Percentiles rank a stretch among this genome's conserved stretches.
phyloP scores from a whole-genome alignment of 164 flowering plant species.

The Macadamia integrifolia region DNA sequence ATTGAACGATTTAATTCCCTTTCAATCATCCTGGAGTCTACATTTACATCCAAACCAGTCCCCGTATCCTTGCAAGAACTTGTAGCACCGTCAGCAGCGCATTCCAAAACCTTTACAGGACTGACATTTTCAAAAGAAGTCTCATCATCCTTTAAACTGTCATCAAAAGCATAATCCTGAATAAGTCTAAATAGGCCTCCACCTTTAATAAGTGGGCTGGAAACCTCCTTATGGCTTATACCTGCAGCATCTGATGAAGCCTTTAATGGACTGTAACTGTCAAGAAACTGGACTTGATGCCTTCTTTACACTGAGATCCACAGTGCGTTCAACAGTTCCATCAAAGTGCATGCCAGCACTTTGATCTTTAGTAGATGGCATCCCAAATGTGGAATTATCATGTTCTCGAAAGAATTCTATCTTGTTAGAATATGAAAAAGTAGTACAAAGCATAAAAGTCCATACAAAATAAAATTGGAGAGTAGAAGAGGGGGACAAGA shows the following conservation, averaged over 20 bases:
- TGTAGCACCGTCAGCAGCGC: conserved; percentile 9
- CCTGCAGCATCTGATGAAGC: conserved; percentile 19
- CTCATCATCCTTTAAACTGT: conserved; percentile 35
- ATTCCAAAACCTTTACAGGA: conserved; percentile 17
- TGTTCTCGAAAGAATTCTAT: conserved; percentile 13
- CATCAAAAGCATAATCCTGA: conserved; percentile 67
- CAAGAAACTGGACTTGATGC: conserved; percentile 1
- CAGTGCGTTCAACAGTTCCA: conserved; percentile 16
- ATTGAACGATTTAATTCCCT: conserved; percentile 1
- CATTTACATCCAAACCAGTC: conserved; percentile 9
- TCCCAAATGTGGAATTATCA: conserved; percentile 6
- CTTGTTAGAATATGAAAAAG: background rate
- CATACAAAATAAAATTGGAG: no score
- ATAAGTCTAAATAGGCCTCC: conserved; percentile 54
- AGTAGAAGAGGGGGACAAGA: no score
- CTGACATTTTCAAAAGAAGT: conserved; percentile 21
- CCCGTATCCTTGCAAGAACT: conserved; percentile 15
- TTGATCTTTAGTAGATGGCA: conserved; percentile 8
- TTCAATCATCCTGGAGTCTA: conserved; percentile 15
- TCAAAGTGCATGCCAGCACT: conserved; percentile 7
- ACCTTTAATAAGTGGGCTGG: conserved; percentile 12
- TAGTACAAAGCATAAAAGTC: background rate
- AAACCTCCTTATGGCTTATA: conserved; percentile 6
- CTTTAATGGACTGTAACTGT: conserved; percentile 6
- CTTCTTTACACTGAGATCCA: conserved; percentile 8